These are phyloP conservation scores for Aphanocladium album DNA, from an alignment of 2,329 filamentous ascomycete species.

Conservation along the genomic window DNA sequence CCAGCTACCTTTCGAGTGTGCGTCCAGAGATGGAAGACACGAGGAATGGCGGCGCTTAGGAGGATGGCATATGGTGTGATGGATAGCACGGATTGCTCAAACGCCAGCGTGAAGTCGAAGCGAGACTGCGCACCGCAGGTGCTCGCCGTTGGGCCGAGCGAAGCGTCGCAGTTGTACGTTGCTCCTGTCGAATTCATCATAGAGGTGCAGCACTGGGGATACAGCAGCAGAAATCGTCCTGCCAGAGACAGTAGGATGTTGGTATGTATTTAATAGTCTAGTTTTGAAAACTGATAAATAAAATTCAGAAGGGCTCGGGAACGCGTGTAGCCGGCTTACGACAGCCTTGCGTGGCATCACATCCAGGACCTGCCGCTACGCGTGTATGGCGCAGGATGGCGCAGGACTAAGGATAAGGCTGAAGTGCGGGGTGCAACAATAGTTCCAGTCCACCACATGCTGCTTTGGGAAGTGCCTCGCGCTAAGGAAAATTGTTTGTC, in stretches of 20 bases:
- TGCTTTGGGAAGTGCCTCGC: too few relatives aligned
- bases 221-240: too few relatives aligned
- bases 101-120: slow-evolving; percentile 7
- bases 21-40: neutral
- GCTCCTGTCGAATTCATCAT: too few relatives aligned
- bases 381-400: neutral
- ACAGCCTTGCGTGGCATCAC: neutral
- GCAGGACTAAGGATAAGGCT: neutral
- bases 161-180: neutral
- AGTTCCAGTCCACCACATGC: too few relatives aligned
- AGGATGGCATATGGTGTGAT: neutral
- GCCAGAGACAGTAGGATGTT: too few relatives aligned
- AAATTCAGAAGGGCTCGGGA: too few relatives aligned
- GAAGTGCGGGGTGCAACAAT: neutral
- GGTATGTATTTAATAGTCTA: too few relatives aligned
- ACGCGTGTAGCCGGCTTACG: neutral
- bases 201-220: too few relatives aligned
- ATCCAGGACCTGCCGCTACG: neutral
- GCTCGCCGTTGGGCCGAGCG: neutral
- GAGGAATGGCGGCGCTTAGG: neutral
- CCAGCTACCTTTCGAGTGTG: neutral
- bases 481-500: too few relatives aligned
- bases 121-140: neutral
- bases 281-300: too few relatives aligned
- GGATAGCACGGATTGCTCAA: slow-evolving; percentile 4